phyloP scores from a whole-genome alignment of 495 filamentous ascomycete species.

The Xeromyces bisporus region DNA sequence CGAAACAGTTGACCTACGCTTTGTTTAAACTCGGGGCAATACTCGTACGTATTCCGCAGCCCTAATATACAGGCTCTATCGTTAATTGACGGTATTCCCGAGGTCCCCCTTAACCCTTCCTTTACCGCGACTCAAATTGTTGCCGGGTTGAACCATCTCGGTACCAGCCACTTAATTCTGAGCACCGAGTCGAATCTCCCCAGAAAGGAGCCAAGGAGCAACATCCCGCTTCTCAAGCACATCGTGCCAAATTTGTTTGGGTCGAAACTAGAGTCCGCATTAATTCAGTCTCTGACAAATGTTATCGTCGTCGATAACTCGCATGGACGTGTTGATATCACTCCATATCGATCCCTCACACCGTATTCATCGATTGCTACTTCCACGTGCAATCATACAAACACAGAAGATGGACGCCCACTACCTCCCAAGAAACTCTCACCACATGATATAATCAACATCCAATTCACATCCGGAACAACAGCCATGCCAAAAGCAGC shows the following conservation, averaged over 20 bases:
- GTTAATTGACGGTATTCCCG: background rate
- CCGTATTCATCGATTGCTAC: constrained; percentile 33
- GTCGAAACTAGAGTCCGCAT: constrained; percentile 39
- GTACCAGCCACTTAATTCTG: constrained; percentile 61
- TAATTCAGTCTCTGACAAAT: constrained; percentile 49
- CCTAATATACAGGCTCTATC: too few species aligned
- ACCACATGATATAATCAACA: constrained; percentile 66
- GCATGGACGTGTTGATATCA: constrained; percentile 33
- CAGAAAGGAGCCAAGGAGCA: constrained; percentile 62
- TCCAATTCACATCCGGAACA: constrained; percentile 93
- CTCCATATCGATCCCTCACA: constrained; percentile 29
- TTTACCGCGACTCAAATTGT: constrained; percentile 71
- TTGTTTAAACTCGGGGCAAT: constrained; percentile 86
- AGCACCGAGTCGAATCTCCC: constrained; percentile 73
- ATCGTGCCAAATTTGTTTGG: constrained; percentile 43
- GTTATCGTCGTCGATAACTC: constrained; percentile 78
- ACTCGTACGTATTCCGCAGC: constrained; percentile 50
- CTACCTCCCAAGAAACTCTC: constrained; percentile 33
- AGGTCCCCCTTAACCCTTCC: constrained; percentile 80
- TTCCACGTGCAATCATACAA: constrained; percentile 29
- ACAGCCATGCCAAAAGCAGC: constrained; percentile 84
- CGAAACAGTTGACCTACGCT: constrained; percentile 52
- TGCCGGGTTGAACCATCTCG: constrained; percentile 61
- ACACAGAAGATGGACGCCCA: constrained; percentile 30
- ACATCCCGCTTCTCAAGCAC: constrained; percentile 48